Evolutionary conservation across 2,329 filamentous ascomycete species (phyloP), one percentile per base, ranked within the genome.

Genomic region (Hymenoscyphus fructigenus): DNA sequence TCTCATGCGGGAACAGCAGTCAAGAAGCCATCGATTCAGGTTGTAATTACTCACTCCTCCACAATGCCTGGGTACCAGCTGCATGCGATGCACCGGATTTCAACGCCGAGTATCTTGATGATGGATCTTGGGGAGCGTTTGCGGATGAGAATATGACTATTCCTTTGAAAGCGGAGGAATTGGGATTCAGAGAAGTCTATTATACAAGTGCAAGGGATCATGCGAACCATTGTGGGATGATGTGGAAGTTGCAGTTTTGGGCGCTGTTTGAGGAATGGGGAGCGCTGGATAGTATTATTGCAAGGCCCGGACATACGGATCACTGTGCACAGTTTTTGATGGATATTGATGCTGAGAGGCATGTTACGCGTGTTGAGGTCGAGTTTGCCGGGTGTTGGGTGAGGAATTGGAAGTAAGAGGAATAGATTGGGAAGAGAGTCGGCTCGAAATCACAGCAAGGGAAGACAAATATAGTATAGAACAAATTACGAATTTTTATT

Each of bases 191-290:
- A 7, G 44, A 50, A 0, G 10, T 12, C 1, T 50, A 50, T 26
- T 68, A 59, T 44, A 68, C 66, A 3, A 58, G 36, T 32, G 38
- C 59, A 1, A 47, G 56, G 26, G 72, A 76, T 34, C 74, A 78
- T 56, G 71, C 78, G 61, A 78, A 79, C 64, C 68, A 76, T 60
- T 78, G 78, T 64, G 74, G 79, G 59, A 76, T 78, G 62, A 70
- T 83, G 68, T 75, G 77, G 64, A 71, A 75, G 64, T 77, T 75
- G 67, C 57, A 59, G 79, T 83, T 67, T 73, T 76, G 66, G 73
- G 77, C 65, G 68, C 77, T 64, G 70, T 80, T 69, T 72, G 76
- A 70, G 80, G 74, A 75, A 64, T 36, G 57, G 20, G 12, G 34
- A 6, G 29, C 29, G 17, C 7, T 59, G 29, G 34, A 59, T 59